Base-by-base conservation (phyloP, 2,329 filamentous ascomycete species). In the Ceratocystis variospora region DNA sequence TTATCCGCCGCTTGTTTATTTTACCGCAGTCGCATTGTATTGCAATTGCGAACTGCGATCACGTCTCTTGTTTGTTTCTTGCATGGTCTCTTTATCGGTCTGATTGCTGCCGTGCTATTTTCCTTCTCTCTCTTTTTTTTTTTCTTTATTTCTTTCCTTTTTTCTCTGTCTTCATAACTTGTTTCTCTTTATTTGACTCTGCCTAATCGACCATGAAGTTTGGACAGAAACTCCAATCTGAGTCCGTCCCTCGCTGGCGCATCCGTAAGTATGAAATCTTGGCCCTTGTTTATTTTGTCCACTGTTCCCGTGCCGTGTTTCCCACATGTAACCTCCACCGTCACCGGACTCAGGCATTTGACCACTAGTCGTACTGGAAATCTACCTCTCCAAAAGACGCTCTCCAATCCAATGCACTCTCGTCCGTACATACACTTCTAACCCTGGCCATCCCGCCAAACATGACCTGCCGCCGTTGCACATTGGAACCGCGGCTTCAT, bases 171-270 rank as follows among this genome's bases (percentile, higher is more conserved):
- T 57, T 57, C 33, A 37, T 10, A 37, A 10, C 33, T 17, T 62
- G 15, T 62, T 62, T 28, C 15, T 15, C 48, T 46, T 31, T 15
- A 8, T 25, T 28, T n/a, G 10, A 12, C 37, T 41, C 37, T 15
- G 10, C 12, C 37, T 37, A 31, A 2, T 37, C 28, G 15, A 45
- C 28, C 64, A 77, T 77, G 76, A 77, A 77, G 71, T 77, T 75
- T 71, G 76, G 76, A 66, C 70, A 75, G 45, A 64, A 62, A 8
- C 65, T 68, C 41, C 64, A 68, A 59, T 66, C 67, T 3, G 67
- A 68, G 44, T 68, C 68, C 25, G 66, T 68, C 59, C 68, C 66
- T 57, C 66, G 68, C 33, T 67, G 67, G 67, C 64, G 67, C 48
- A 66, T 68, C 22, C 65, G 67, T 68, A 61, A 68, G 68, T 67